Percentiles rank a stretch among this genome's conserved stretches.
phyloP scores from a whole-genome alignment of 2,329 filamentous ascomycete species.

The Ceratocystis harringtonii region DNA sequence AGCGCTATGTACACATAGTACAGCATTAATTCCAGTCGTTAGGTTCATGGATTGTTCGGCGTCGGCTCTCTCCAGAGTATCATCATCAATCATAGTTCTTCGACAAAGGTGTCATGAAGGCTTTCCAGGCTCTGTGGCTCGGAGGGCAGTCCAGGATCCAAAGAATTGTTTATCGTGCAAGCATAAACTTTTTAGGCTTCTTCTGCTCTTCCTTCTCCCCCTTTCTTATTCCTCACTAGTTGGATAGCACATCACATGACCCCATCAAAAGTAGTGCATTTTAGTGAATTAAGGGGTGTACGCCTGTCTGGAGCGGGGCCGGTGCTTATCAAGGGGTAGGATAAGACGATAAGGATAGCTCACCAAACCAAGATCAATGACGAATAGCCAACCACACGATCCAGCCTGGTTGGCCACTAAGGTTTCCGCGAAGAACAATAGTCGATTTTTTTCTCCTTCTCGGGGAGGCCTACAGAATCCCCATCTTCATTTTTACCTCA shows the following conservation, averaged over 20 bases:
- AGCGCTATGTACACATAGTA: too few species aligned
- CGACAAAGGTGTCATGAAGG: too few species aligned
- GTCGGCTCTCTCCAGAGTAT: too few species aligned
- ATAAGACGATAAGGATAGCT: neutral
- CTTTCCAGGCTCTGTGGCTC: neutral
- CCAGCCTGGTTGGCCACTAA: neutral
- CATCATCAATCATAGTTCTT: too few species aligned
- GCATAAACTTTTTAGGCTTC: neutral
- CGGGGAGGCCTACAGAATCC: neutral
- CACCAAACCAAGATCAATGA: neutral
- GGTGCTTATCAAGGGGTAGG: slow-evolving; percentile 1
- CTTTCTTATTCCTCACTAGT: too few species aligned
- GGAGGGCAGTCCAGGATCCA: neutral
- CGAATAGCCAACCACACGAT: neutral
- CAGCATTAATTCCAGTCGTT: too few species aligned
- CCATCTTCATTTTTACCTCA: neutral
- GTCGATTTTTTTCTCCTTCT: neutral
- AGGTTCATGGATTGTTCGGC: too few species aligned
- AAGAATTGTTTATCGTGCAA: neutral
- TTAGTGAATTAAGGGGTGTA: neutral
- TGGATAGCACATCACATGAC: neutral
- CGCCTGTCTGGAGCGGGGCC: neutral
- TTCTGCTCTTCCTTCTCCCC: neutral
- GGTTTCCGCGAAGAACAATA: neutral
- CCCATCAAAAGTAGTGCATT: neutral